Evolutionary conservation across 768 basidiomycete genomes (phyloP).

Genomic region (Tricholoma flavovirens): DNA sequence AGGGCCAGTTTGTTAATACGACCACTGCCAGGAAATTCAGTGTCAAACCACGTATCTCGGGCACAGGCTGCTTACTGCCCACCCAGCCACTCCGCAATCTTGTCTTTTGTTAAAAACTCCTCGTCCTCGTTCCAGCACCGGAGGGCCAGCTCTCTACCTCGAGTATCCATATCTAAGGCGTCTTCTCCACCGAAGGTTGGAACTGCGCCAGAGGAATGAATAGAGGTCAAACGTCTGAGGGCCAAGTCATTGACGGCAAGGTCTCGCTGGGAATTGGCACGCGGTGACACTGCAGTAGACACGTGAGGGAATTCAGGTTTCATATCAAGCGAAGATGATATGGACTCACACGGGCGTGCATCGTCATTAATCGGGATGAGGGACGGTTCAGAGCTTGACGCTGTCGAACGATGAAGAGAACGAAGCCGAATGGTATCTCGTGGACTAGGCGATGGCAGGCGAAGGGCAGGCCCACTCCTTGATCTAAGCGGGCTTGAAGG

Average conservation of each 20-base stretch:
- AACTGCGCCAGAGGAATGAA: conserved; percentile 40
- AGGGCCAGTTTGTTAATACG: conserved; percentile 71
- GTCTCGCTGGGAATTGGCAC: conserved; percentile 47
- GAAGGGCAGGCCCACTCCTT: conserved; percentile 31
- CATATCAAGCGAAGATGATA: conserved; percentile 7
- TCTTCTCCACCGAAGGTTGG: conserved; percentile 47
- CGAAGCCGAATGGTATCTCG: conserved; percentile 41
- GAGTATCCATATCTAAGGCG: conserved; percentile 48
- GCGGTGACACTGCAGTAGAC: conserved; percentile 18
- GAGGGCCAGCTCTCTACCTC: conserved; percentile 67
- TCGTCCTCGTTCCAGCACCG: conserved; percentile 87
- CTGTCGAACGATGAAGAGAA: conserved; percentile 64
- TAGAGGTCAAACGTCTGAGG: conserved; percentile 39
- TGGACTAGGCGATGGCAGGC: conserved; percentile 18
- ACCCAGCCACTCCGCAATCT: conserved; percentile 96
- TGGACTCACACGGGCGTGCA: conserved; percentile 39
- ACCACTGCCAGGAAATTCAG: conserved; percentile 41
- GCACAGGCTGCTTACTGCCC: conserved; percentile 62
- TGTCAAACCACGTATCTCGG: neutral
- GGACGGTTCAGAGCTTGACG: conserved; percentile 82
- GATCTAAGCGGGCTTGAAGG: conserved; percentile 40
- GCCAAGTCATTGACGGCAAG: conserved; percentile 45
- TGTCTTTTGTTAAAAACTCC: conserved; percentile 76
- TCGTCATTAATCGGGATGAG: conserved; percentile 54
- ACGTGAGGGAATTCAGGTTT: neutral